These are phyloP conservation scores for Panicum hallii DNA, from an alignment of 202 grass and related monocot species.

Conservation along the genomic window DNA sequence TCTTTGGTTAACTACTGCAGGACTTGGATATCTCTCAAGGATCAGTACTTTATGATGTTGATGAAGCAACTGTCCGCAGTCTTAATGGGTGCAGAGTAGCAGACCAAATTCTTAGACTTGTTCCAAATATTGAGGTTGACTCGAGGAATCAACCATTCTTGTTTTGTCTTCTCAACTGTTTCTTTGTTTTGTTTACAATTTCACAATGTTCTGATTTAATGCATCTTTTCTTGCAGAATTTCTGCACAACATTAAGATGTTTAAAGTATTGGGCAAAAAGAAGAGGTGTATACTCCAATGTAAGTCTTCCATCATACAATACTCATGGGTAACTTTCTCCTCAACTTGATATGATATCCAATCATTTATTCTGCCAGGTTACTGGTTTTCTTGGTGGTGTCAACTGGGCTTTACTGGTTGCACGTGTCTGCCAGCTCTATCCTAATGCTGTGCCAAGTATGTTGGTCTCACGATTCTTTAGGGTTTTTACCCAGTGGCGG, in stretches of 20 bases:
- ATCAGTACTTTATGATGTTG: constrained; percentile 83
- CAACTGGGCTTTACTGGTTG: constrained; percentile 93
- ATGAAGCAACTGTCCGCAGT: constrained; percentile 94
- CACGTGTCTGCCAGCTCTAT: constrained; percentile 89
- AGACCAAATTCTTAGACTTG: constrained; percentile 92
- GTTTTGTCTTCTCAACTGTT: constrained; percentile 4
- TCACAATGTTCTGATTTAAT: constrained; percentile 36
- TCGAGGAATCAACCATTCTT: constrained; percentile 10
- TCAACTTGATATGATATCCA: constrained; percentile 9
- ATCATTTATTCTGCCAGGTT: constrained; percentile 52
- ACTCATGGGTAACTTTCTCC: neutral
- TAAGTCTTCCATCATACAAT: constrained; percentile 42
- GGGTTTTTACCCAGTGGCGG: constrained; percentile 87
- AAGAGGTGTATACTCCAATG: constrained; percentile 96
- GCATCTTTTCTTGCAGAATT: constrained; percentile 63
- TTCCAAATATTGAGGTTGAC: constrained; percentile 87
- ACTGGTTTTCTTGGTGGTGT: constrained; percentile 98
- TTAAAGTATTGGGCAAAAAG: constrained; percentile 94
- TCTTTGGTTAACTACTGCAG: constrained; percentile 56
- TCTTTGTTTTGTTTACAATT: neutral
- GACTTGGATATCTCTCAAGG: constrained; percentile 90
- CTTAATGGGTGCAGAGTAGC: constrained; percentile 97
- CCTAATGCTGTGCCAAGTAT: constrained; percentile 94
- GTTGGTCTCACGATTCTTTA: constrained; percentile 91
- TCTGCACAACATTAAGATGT: constrained; percentile 82